A percentile compares a stretch with the other conserved stretches of the same genome.
These are phyloP conservation scores for Aspergillus neotritici DNA, from an alignment of 2,329 filamentous ascomycete genomes.

Conservation along the genomic window DNA sequence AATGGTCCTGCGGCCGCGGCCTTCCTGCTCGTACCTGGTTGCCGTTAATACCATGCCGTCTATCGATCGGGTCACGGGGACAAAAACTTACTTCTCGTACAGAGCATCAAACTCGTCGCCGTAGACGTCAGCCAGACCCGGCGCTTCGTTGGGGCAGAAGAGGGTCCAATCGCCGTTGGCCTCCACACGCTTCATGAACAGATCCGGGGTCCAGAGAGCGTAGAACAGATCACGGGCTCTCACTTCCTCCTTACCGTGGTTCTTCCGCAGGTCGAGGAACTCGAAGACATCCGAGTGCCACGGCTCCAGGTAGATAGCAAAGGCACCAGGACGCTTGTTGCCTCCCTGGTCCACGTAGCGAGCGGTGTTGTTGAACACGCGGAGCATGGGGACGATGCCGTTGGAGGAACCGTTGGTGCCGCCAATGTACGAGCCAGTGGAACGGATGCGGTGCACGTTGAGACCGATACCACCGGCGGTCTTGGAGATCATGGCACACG, in stretches of 20 bases:
- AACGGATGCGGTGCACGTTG: conserved; percentile 93
- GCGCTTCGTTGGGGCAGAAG: conserved; percentile 96
- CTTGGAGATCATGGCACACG: conserved; percentile 99
- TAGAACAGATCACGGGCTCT: conserved; percentile 97
- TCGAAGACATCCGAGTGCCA: conserved; percentile 98
- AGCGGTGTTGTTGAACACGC: conserved; percentile 98
- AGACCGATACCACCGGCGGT: conserved; percentile 97
- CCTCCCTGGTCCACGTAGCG: conserved; percentile 98
- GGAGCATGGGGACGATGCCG: conserved; percentile 93
- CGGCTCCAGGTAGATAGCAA: conserved; percentile 97
- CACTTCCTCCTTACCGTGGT: conserved; percentile 97
- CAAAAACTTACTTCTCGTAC: conserved; percentile 60
- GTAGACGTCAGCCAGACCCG: conserved; percentile 91
- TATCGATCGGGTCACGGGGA: background rate
- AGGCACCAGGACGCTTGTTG: conserved; percentile 97
- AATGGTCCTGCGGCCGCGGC: conserved; percentile 80
- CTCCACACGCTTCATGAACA: conserved; percentile 99
- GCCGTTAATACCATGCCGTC: conserved; percentile 5
- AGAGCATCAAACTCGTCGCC: conserved; percentile 95
- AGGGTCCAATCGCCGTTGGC: conserved; percentile 95
- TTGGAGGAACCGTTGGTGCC: conserved; percentile 98
- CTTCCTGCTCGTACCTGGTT: conserved; percentile 73
- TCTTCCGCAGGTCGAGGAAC: conserved; percentile 97
- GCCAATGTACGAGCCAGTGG: conserved; percentile 95
- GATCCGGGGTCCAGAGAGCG: conserved; percentile 94